phyloP scores from a whole-genome alignment of 768 basidiomycete genomes.

The Erythrobasidium yunnanense region DNA sequence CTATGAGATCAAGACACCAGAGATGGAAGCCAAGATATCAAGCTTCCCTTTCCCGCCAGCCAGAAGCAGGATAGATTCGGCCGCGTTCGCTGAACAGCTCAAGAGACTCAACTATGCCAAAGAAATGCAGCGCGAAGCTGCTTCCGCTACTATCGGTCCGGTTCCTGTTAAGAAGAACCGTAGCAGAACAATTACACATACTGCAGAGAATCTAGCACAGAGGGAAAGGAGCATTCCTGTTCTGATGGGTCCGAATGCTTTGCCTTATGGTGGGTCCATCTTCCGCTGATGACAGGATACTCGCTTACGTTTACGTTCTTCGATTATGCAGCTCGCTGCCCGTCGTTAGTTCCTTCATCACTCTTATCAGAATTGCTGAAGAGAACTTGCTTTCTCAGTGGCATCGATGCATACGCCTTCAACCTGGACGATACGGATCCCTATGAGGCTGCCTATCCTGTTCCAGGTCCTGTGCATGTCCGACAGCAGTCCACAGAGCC shows the following conservation, averaged over 20 bases:
- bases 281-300: no score
- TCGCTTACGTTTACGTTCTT: no score
- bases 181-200: neutral
- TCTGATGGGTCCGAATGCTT: conserved; percentile 15
- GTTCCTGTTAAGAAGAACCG: neutral
- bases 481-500: no score
- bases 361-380: neutral
- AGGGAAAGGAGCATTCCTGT: neutral
- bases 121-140: neutral
- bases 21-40: no score
- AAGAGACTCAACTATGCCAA: no score
- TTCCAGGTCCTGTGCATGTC: neutral
- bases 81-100: no score
- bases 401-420: conserved; percentile 24
- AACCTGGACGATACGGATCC: neutral
- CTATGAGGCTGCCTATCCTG: conserved; percentile 2
- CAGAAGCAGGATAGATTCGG: no score
- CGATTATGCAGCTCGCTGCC: conserved; percentile 23
- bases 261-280: conserved; percentile 20
- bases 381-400: neutral
- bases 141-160: neutral
- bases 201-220: neutral
- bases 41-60: no score
- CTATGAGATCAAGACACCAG: conserved; percentile 7
- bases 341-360: conserved; percentile 10